These are phyloP conservation scores for Yamadazyma endophytica DNA, from an alignment of 805 yeast species.

Conservation along the genomic window DNA sequence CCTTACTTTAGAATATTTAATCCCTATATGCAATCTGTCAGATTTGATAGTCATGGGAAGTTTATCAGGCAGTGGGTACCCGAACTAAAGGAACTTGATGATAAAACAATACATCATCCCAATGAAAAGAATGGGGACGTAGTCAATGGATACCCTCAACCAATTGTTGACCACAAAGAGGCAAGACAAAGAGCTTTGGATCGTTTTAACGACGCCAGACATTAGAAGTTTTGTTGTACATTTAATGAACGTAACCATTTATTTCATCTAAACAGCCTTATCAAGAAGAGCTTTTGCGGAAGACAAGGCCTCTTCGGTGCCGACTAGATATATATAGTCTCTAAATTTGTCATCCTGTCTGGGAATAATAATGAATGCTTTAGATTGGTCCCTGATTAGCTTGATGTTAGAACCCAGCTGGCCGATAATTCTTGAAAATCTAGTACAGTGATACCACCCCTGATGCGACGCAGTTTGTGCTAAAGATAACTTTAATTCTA, in stretches of 20 bases:
- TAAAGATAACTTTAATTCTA: slow-evolving; percentile 46
- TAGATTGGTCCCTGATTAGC: slow-evolving; percentile 54
- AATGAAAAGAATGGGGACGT: slow-evolving; percentile 19
- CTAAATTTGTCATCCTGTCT: slow-evolving; percentile 48
- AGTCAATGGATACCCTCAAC: slow-evolving; percentile 35
- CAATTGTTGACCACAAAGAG: slow-evolving; percentile 40
- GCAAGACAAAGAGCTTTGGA: slow-evolving; percentile 42
- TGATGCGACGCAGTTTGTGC: slow-evolving; percentile 43
- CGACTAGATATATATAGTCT: slow-evolving; percentile 57
- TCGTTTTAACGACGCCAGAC: slow-evolving; percentile 32
- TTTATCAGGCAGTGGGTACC: slow-evolving; percentile 50
- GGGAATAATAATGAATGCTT: slow-evolving; percentile 62
- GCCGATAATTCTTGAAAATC: slow-evolving; percentile 69
- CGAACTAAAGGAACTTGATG: slow-evolving; percentile 31
- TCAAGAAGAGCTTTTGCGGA: slow-evolving; percentile 22
- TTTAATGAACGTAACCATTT: not conserved
- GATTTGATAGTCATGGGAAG: slow-evolving; percentile 44
- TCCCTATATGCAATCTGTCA: slow-evolving; percentile 46
- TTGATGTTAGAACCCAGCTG: slow-evolving; percentile 69
- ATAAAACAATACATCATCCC: slow-evolving; percentile 33
- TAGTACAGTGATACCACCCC: slow-evolving; percentile 62
- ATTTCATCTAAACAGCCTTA: slow-evolving; percentile 7
- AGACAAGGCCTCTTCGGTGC: slow-evolving; percentile 50
- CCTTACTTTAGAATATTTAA: slow-evolving; percentile 56
- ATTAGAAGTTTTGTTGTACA: slow-evolving; percentile 1